These are phyloP conservation scores for Sungouiozyma ichnusensis DNA, from an alignment of 805 yeast genomes.

Conservation along the genomic window DNA sequence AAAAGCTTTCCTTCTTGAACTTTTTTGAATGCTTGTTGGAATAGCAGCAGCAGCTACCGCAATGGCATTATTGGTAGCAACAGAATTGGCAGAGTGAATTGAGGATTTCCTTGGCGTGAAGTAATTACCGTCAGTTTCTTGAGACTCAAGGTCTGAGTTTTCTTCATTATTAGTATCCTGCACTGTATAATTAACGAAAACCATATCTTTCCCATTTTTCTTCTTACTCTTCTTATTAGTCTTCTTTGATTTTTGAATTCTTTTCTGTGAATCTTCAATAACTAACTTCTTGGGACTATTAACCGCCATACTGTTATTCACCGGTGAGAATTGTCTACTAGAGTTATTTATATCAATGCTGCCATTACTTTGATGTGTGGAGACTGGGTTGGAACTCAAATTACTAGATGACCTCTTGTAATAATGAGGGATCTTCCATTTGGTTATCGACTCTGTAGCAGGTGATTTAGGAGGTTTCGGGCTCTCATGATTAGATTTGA, in stretches of 20 bases:
- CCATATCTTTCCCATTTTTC: conserved; percentile 21
- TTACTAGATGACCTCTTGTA: conserved; percentile 17
- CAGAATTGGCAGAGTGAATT: not conserved
- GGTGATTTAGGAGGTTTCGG: conserved; percentile 8
- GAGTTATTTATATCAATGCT: not conserved
- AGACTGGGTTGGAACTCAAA: not conserved
- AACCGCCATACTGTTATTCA: conserved; percentile 11
- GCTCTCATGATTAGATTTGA: conserved; percentile 1
- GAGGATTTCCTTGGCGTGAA: not conserved
- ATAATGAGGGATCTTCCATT: conserved; percentile 29
- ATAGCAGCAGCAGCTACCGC: not conserved
- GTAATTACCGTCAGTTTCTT: not conserved
- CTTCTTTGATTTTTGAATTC: conserved; percentile 6
- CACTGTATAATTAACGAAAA: conserved; percentile 28
- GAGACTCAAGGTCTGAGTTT: not conserved
- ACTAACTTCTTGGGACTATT: conserved; percentile 23
- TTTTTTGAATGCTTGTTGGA: conserved; percentile 15
- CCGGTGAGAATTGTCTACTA: conserved; percentile 9
- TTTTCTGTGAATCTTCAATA: conserved; percentile 15
- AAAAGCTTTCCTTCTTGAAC: conserved; percentile 22
- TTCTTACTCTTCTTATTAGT: conserved; percentile 9
- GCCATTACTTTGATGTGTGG: not conserved
- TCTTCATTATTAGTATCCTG: conserved; percentile 12
- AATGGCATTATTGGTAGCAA: not conserved
- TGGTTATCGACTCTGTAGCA: conserved; percentile 18